Evolutionary conservation across 495 filamentous ascomycete species (phyloP), one percentile per base, ranked within the genome.

Genomic region (Neurospora sp.): DNA sequence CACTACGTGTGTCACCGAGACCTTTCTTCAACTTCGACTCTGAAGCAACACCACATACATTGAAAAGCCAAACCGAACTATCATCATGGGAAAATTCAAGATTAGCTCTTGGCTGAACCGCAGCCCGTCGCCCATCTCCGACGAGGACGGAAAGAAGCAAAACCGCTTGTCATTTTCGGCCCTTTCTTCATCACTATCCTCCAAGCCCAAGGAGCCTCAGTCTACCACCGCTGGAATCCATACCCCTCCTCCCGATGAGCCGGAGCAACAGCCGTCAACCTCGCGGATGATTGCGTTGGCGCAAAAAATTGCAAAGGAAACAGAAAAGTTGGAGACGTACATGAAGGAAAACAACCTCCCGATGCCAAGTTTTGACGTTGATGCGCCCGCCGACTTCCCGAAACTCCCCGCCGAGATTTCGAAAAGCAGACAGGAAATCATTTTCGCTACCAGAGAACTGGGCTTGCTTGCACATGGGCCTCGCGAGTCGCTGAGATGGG

Each of bases 301-400:
- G 9, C 74, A 80, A 72, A 79, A 80, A 73, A 84, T 85, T 48
- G 74, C 78, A 44, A 66, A 72, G 11, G 82, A 83, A n/a, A 82
- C 83, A 0, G 79, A 81, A 70, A 85, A 81, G 72, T 75, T 85
- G 35, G 82, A 85, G 73, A 71, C 79, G 0, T 83, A 84, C 72
- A 79, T 85, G 71, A 75, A 76, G n/a, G 74, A 75, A 9, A 78
- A 85, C 54, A 78, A 79, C 70, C 73, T 84, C 0, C 78, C 77
- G 27, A 72, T 78, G 69, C 81, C 81, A n/a, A 79, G 78, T 73
- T 83, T 82, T 66, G 80, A 83, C 41, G 81, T 78, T n/a, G 78
- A 82, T 59, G 72, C 79, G 4, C 81, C 81, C 0, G 75, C 73
- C 20, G 82, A 84, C 41, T 85, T 83, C 71, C 80, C 83, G 5